Percentiles rank a stretch among this genome's conserved stretches.
These are phyloP conservation scores for Cronartium ribicola DNA, from an alignment of 1,284 basidiomycete species.

Conservation along the genomic window DNA sequence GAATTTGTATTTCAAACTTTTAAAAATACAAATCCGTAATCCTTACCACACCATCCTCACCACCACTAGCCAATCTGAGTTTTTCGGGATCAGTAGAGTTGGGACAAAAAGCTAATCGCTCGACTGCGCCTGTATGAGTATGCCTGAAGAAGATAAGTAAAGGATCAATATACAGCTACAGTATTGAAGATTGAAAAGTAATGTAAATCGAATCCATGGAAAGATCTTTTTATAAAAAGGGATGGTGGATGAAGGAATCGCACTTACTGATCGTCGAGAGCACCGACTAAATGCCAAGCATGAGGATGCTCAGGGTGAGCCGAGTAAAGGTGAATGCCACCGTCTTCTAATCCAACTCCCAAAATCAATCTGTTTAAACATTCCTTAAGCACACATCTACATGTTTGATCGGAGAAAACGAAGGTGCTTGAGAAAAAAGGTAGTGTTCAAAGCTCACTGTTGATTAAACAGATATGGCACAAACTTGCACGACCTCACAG, in stretches of 20 bases:
- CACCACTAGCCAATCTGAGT: conserved; percentile 31
- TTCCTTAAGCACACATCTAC: neutral
- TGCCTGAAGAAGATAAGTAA: neutral
- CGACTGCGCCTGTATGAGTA: conserved; percentile 16
- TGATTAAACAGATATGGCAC: conserved; percentile 1
- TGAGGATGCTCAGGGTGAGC: neutral
- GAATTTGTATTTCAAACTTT: neutral
- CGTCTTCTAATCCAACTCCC: conserved; percentile 34
- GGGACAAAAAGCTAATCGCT: conserved; percentile 25
- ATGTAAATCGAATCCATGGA: neutral
- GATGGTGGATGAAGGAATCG: neutral
- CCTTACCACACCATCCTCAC: conserved; percentile 33
- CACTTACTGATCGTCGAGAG: neutral
- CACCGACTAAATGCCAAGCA: neutral
- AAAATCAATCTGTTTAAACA: conserved; percentile 20
- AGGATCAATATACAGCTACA: neutral
- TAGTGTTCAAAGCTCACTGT: conserved; percentile 4
- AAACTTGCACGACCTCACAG: conserved; percentile 27
- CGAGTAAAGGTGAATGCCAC: conserved; percentile 19
- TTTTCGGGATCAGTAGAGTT: neutral
- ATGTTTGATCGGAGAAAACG: neutral
- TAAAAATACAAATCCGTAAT: conserved; percentile 20
- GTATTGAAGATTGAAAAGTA: neutral
- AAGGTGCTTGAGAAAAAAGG: neutral
- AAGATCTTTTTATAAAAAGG: neutral